Base-by-base conservation (phyloP, 176 grass and related monocot species). In the Aegilops bicornis region DNA sequence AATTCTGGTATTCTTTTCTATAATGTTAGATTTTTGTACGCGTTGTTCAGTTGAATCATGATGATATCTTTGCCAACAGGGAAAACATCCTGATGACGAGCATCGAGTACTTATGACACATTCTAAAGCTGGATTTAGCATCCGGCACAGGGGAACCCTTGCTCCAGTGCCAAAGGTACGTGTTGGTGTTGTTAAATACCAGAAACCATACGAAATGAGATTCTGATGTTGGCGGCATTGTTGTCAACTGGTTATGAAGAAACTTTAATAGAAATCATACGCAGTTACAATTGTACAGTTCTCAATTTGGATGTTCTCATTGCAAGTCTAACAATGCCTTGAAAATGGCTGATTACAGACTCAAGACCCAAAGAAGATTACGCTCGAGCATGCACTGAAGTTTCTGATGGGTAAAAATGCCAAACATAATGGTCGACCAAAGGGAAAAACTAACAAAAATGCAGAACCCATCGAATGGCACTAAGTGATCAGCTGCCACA, bases 91-190 rank as follows among this genome's bases (percentile, higher is more conserved):
- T 60, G 84, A 91, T 70, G 96, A 94, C 88, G 72, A 81, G 7
- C 52, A 77, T 73, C 86, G 82, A 86, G 96, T 98, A 83, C 23
- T 94, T 73, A 77, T 98, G 17, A 86, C 96, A 29, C 82, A 89
- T 76, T 95, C 96, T 86, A 89, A 91, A 79, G 56, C 43, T 86
- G 96, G 96, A 85, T 98, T 78, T 86, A 82, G 42, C 42, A 32
- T 98, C 43, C 95, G 80, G 76, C 93, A 98, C 80, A 91, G 90
- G 60, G 73, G 68, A 86, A 73, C 47, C 79, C 9, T 91, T 56
- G 88, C 88, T 73, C 76, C 88, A 48, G 52, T 98, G 60, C 88
- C 93, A 66, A 98, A 94, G 96, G 96, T 98, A 90, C 62, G 59
- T 45, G 7, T 14, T 60, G 52, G 23, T 75, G 24, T 76, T 76